Percentiles rank a stretch among this genome's conserved stretches.
Conservation (phyloP, 2,329 filamentous ascomycete genomes). For the Trichoderma atrobrunneum region DNA sequence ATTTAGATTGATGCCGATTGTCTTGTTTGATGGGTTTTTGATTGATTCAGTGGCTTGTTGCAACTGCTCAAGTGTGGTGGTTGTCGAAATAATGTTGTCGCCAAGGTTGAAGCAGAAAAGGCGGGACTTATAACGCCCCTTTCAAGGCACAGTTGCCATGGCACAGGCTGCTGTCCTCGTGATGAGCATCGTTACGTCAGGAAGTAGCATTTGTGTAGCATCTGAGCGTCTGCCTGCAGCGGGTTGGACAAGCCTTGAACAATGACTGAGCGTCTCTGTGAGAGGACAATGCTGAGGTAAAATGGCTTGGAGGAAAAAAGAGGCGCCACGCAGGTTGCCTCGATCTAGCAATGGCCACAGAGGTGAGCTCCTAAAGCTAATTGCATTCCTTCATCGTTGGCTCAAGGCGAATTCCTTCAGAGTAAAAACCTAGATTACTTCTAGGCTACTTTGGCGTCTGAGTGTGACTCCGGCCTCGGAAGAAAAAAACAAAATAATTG, state of each 20-base stretch:
- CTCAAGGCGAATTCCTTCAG: neutral
- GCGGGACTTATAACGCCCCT: conserved; percentile 7
- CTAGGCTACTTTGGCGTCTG: neutral
- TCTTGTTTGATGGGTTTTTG: neutral
- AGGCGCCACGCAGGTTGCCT: neutral
- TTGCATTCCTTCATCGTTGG: neutral
- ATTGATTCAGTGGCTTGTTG: conserved; percentile 1
- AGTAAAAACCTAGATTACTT: neutral
- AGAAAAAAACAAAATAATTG: neutral
- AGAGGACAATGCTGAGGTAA: neutral
- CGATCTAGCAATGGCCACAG: neutral
- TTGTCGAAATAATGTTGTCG: neutral
- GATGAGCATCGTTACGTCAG: conserved; percentile 18
- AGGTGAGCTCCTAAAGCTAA: neutral
- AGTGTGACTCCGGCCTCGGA: neutral
- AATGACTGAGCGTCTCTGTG: conserved; percentile 4
- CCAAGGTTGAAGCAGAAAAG: neutral
- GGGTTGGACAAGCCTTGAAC: neutral
- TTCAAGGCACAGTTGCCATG: neutral
- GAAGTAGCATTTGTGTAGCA: conserved; percentile 13
- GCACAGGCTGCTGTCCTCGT: conserved; percentile 12
- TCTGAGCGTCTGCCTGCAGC: neutral
- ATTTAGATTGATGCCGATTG: neutral
- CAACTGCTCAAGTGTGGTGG: neutral
- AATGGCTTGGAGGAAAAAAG: neutral